Evolutionary conservation across 2,329 filamentous ascomycete species (phyloP).

Genomic region (Apiospora koreana): DNA sequence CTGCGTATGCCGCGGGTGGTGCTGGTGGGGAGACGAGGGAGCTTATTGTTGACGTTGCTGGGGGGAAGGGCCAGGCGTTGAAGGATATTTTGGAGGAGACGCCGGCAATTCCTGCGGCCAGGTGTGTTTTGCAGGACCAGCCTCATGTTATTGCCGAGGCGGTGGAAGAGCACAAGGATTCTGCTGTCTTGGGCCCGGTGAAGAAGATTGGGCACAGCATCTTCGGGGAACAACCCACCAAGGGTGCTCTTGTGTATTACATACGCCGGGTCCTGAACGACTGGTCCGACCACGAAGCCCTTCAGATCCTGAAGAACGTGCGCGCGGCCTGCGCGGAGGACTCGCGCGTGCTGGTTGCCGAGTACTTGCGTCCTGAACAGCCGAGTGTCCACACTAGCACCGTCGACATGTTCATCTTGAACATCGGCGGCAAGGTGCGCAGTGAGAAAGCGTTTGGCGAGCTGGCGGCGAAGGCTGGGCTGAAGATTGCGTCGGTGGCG

Average conservation of each 20-base stretch:
- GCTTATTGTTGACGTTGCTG: conserved; percentile 9
- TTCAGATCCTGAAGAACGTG: background rate
- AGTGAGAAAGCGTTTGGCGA: conserved; percentile 4
- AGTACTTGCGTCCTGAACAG: background rate
- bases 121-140: conserved; percentile 8
- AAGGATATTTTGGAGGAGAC: conserved; percentile 9
- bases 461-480: conserved; percentile 2
- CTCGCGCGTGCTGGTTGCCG: conserved; percentile 10
- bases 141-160: background rate
- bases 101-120: conserved; percentile 5
- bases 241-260: conserved; percentile 2
- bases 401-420: conserved; percentile 14
- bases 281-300: conserved; percentile 8
- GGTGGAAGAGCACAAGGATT: background rate
- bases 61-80: background rate
- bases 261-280: conserved; percentile 7
- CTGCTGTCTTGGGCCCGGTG: background rate
- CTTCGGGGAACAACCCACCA: conserved; percentile 8
- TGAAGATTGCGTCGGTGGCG: background rate
- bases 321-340: background rate
- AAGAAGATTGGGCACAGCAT: conserved; percentile 2
- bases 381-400: background rate
- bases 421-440: conserved; percentile 12
- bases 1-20: background rate
- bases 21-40: background rate